Evolutionary conservation across 176 grass and related monocot species (phyloP).

Genomic region (Metroxylon sagu): DNA sequence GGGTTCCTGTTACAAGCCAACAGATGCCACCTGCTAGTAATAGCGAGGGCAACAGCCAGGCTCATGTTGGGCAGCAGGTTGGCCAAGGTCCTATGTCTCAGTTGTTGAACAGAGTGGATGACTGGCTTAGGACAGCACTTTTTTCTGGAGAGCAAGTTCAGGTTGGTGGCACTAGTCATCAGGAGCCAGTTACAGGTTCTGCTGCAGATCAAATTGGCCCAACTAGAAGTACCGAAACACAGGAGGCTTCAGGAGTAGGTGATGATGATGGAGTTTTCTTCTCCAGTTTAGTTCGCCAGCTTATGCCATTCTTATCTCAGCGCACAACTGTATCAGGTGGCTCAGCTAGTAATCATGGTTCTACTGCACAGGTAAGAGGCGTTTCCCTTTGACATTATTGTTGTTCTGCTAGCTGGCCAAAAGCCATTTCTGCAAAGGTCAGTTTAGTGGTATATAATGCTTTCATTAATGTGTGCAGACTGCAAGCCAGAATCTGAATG

Average conservation of each 20-base stretch:
- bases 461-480: constrained; percentile 24
- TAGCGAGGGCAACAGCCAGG: constrained; percentile 21
- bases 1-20: constrained; percentile 25
- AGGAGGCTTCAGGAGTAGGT: constrained; percentile 32
- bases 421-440: background rate
- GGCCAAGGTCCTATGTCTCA: constrained; percentile 35
- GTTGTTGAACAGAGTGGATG: constrained; percentile 38
- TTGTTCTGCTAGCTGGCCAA: no score
- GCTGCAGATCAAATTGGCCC: constrained; percentile 24
- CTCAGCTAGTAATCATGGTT: background rate
- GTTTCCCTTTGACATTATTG: constrained; percentile 2
- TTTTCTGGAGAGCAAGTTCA: constrained; percentile 36
- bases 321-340: constrained; percentile 27
- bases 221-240: constrained; percentile 23
- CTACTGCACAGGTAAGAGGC: constrained; percentile 17
- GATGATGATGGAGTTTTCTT: constrained; percentile 66
- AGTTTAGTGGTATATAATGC: constrained; percentile 1
- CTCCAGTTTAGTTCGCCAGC: constrained; percentile 57
- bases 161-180: constrained; percentile 32
- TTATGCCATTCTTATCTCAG: constrained; percentile 86
- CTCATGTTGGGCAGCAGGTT: constrained; percentile 34
- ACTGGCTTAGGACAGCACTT: constrained; percentile 34
- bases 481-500: constrained; percentile 35
- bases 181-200: constrained; percentile 30
- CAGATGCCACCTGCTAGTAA: constrained; percentile 18